These are phyloP conservation scores for Ophiostoma ulmi DNA, from an alignment of 2,329 filamentous ascomycete genomes.

Conservation along the genomic window DNA sequence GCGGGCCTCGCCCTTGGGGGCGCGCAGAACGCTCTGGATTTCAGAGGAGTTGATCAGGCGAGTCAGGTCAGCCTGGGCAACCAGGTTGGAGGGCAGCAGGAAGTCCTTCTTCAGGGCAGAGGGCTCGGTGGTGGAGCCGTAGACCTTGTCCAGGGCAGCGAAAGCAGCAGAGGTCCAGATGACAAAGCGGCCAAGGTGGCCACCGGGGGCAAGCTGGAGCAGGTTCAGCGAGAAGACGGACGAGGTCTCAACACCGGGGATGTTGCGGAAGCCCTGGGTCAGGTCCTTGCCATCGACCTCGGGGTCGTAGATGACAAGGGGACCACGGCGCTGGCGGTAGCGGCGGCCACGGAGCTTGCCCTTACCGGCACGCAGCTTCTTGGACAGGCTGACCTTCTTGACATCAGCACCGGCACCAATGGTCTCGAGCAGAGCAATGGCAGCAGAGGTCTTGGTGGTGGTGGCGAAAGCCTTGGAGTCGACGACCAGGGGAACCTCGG, in stretches of 20 bases:
- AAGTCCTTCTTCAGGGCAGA: conserved; percentile 98
- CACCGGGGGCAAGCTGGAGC: conserved; percentile 97
- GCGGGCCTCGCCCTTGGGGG: conserved; percentile 79
- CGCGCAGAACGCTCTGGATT: conserved; percentile 91
- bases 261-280: conserved; percentile 94
- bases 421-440: conserved; percentile 80
- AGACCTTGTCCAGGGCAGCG: conserved; percentile 93
- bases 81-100: conserved; percentile 86
- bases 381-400: conserved; percentile 91
- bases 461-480: conserved; percentile 85
- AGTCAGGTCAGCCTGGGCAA: conserved; percentile 89
- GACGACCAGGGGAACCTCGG: conserved; percentile 95
- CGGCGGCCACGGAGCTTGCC: conserved; percentile 97
- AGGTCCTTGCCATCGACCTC: conserved; percentile 93
- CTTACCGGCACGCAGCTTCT: conserved; percentile 97
- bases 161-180: conserved; percentile 98
- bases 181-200: conserved; percentile 97
- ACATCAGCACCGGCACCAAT: conserved; percentile 86
- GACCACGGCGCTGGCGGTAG: conserved; percentile 94
- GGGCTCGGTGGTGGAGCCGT: conserved; percentile 84
- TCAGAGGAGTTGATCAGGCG: conserved; percentile 99
- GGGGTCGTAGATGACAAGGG: conserved; percentile 95
- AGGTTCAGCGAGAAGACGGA: conserved; percentile 94
- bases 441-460: conserved; percentile 81
- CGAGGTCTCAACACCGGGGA: conserved; percentile 94